Base-by-base conservation (phyloP, 1,284 basidiomycete species). In the Tilletia caries region DNA sequence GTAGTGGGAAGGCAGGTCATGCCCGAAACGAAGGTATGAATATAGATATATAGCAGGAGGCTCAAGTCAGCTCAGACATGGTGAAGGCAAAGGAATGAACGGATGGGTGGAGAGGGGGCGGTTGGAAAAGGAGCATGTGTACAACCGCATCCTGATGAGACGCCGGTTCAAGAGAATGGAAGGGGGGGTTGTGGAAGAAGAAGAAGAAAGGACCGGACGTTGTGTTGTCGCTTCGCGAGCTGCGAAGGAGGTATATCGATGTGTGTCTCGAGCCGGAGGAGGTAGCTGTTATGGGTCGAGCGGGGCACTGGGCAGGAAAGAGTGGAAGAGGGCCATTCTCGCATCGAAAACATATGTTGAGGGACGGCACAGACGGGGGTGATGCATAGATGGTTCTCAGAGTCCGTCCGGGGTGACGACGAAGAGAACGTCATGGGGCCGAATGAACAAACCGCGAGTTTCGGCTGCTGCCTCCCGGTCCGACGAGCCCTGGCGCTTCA, bases 371-470 rank as follows among this genome's bases (percentile, higher is more conserved):
- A n/a, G 37, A 41, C 37, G 37, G 15, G 10, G 37, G 8, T 6
- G 10, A 41, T 41, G 37, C 37, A 1, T 4, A 8, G n/a, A 4
- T 1, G 8, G 10, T 50, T 41, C 25, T 60, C 41, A 62, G 18
- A 62, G 29, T 23, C 29, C 58, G n/a, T 62, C 58, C 18, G 29
- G 58, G 6, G 66, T 65, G 60, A 77, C 68, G 12, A 79, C 73
- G 73, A 76, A 79, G 18, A 79, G 73, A 10, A 79, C 71, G 20
- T 77, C 76, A 3, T 15, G 3, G 2, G 77, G 75, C 29, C 75
- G 48, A 3, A 79, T 66, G 52, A 79, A 72, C 0, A 79, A 41
- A 29, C 75, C 70, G 3, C 65, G 27, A 15, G 33, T 62, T 5
- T 29, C 34, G 13, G 6, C 48, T 32, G 20, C 29, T n/a, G 10